Conservation (phyloP, 129 eudicot species). For the Chrysanthemum seticuspe region DNA sequence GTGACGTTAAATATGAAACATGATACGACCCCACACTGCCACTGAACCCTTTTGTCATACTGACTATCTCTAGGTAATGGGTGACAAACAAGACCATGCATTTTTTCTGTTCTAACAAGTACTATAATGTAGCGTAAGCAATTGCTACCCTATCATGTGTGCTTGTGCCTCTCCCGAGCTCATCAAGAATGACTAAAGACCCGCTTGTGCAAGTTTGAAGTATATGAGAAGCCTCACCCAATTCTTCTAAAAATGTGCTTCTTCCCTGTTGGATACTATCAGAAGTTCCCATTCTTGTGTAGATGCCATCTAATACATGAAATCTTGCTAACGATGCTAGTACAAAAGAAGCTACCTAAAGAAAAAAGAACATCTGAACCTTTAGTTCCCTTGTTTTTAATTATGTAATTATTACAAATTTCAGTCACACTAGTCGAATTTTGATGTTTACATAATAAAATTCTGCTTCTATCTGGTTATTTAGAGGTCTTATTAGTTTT, state of each 20-base stretch:
- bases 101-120: constrained; percentile 63
- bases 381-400: neutral
- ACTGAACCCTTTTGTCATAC: constrained; percentile 56
- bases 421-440: too few species aligned
- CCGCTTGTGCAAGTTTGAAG: constrained; percentile 57
- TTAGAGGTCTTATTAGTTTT: too few species aligned
- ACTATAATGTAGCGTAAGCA: constrained; percentile 76
- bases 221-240: constrained; percentile 80
- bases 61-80: constrained; percentile 87
- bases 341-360: constrained; percentile 89
- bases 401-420: too few species aligned
- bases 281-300: constrained; percentile 96
- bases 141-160: constrained; percentile 99
- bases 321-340: constrained; percentile 81
- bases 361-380: constrained; percentile 13
- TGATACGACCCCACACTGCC: constrained; percentile 81
- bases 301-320: constrained; percentile 77
- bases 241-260: constrained; percentile 93
- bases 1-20: constrained; percentile 78
- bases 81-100: constrained; percentile 88
- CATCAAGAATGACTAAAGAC: constrained; percentile 89
- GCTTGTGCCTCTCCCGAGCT: constrained; percentile 97
- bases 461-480: too few species aligned
- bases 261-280: constrained; percentile 89
- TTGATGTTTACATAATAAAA: too few species aligned